Evolutionary conservation across 352 stramenopile genomes (phyloP).

Genomic region (Poterioochromonas sp.): DNA sequence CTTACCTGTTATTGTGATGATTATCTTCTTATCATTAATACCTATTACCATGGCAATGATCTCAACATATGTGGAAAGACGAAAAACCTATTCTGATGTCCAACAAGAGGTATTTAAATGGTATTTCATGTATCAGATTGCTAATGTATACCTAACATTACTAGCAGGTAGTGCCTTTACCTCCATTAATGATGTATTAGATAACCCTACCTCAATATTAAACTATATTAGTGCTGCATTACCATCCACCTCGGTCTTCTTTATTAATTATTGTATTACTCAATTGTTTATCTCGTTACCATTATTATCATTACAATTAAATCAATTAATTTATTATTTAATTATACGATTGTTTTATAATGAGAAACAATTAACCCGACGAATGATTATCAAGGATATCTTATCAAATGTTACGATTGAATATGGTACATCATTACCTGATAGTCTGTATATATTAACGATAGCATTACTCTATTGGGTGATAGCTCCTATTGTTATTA

Average conservation of each 20-base stretch:
- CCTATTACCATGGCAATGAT: neutral
- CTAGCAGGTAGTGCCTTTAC: neutral
- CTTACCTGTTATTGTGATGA: conserved; percentile 17
- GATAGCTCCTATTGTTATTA: conserved; percentile 12
- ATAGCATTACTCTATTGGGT: conserved; percentile 21
- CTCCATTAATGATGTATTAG: neutral
- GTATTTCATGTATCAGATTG: conserved; percentile 30
- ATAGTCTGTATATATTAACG: neutral
- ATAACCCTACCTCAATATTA: neutral
- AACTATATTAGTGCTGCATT: neutral
- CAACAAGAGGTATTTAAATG: conserved; percentile 24
- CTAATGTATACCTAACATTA: conserved; percentile 26
- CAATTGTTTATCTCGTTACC: neutral
- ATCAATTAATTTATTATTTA: neutral
- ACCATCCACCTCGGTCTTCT: conserved; percentile 8
- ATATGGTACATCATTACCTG: neutral
- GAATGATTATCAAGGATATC: neutral
- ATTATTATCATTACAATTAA: neutral
- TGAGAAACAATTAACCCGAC: neutral
- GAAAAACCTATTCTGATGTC: neutral
- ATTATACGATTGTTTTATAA: neutral
- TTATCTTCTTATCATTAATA: conserved; percentile 13
- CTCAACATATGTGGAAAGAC: neutral
- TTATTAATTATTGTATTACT: conserved; percentile 31
- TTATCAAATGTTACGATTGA: neutral